Evolutionary conservation across 345 rosid species (phyloP), one percentile per base, ranked within the genome.

Genomic region (Brassica carinata): DNA sequence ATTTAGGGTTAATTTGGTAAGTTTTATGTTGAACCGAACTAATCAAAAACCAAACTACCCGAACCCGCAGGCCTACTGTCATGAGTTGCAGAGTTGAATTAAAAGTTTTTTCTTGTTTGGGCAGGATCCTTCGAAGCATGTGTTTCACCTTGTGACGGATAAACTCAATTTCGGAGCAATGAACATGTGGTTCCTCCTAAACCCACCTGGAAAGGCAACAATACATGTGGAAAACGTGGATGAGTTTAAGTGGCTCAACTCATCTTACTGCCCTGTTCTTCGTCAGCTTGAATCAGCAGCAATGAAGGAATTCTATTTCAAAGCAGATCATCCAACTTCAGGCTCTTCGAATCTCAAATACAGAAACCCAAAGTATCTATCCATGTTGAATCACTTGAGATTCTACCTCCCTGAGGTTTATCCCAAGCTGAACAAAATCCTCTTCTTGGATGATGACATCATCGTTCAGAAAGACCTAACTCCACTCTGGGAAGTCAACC

Each of bases 401-500:
- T 95, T 95, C 87, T 95, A 95, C 87, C 97, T 95, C 69, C 99
- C 99, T 5, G 83, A 93, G 71, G 92, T 95, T 72, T 93, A 95
- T 79, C 98, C 98, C 57, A 93, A 88, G 86, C 85, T 95, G 86
- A 88, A 91, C 81, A 95, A 95, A 79, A 93, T 95, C 72, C 89
- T 95, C 31, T 95, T 95, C 87, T 87, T 95, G 74, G 99, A 95
- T 18, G 98, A 95, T 77, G 99, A 95, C 86, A 90, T 95, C 85
- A 94, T 95, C 75, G 99, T 93, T 82, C 98, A 95, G 87, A 95
- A 91, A 85, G 99, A 93, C 86, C 86, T 95, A 84, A 93, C 96
- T 58, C 86, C 88, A 81, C 84, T 95, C 36, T 95, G 97, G 97
- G 83, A 88, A 5, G 96, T 95, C 59, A 79, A 95, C 85, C 91